Evolutionary conservation across 2,329 filamentous ascomycete species (phyloP).

Genomic region (Eutypella sp.): DNA sequence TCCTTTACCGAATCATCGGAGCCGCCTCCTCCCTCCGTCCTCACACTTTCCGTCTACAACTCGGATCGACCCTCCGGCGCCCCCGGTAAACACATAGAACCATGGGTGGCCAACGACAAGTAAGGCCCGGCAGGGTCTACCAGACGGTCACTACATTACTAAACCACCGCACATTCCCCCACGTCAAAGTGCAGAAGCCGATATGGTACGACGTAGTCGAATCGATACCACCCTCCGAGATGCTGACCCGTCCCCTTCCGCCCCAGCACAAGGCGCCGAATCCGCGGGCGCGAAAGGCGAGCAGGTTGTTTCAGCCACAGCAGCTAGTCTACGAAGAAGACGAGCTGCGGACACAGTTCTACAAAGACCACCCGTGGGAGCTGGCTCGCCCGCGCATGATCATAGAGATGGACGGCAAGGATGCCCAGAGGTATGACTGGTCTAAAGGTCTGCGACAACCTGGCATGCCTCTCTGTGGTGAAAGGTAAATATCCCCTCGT

Average conservation of each 20-base stretch:
- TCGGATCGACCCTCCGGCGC: background rate
- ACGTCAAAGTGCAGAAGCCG: conserved; percentile 28
- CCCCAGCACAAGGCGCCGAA: conserved; percentile 37
- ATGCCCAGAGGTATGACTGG: conserved; percentile 75
- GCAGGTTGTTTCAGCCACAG: conserved; percentile 75
- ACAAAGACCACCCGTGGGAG: conserved; percentile 95
- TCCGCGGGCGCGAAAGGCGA: conserved; percentile 57
- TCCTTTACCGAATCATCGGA: too few species aligned
- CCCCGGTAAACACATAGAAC: background rate
- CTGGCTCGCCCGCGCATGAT: conserved; percentile 81
- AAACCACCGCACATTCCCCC: conserved; percentile 27
- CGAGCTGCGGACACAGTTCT: conserved; percentile 73
- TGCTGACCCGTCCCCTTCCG: conserved; percentile 49
- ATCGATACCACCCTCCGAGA: conserved; percentile 53
- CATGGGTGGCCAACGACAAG: conserved; percentile 30
- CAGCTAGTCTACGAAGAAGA: conserved; percentile 80
- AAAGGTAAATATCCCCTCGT: conserved; percentile 62
- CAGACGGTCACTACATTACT: conserved; percentile 35
- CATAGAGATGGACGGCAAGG: conserved; percentile 80
- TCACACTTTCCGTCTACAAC: background rate
- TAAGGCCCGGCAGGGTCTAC: conserved; percentile 37
- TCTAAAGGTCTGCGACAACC: conserved; percentile 67
- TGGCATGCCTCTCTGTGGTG: conserved; percentile 73
- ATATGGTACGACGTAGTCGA: conserved; percentile 49
- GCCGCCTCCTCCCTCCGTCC: background rate